phyloP scores from a whole-genome alignment of 768 basidiomycete genomes.

The Boletus reticuloceps region DNA sequence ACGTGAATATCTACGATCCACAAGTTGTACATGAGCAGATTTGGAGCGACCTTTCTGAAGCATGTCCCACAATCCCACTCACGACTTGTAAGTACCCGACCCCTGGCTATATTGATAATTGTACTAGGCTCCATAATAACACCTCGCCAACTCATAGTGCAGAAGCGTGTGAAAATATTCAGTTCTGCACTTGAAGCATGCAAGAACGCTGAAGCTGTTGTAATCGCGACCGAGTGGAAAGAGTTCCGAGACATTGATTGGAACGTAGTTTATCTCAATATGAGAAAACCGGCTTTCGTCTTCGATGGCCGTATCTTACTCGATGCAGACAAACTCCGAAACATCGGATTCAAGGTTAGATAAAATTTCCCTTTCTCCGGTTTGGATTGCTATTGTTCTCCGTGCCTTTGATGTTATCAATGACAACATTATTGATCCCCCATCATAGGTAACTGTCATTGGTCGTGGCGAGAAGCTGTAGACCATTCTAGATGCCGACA shows the following conservation, averaged over 20 bases:
- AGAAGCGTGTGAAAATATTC: conserved; percentile 83
- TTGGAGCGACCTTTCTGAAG: conserved; percentile 75
- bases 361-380: not conserved
- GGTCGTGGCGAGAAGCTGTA: conserved; percentile 51
- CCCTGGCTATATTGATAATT: not conserved
- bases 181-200: conserved; percentile 83
- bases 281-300: conserved; percentile 99
- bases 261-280: conserved; percentile 76
- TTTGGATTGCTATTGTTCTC: not conserved
- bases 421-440: conserved; percentile 1
- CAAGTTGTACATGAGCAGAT: conserved; percentile 85
- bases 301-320: conserved; percentile 92
- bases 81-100: conserved; percentile 56
- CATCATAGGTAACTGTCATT: conserved; percentile 52
- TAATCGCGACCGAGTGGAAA: conserved; percentile 97
- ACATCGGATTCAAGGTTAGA: conserved; percentile 86
- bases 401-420: conserved; percentile 4
- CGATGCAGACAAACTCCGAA: conserved; percentile 71
- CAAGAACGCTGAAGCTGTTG: conserved; percentile 85
- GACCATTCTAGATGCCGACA: conserved; percentile 40
- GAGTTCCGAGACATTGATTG: conserved; percentile 95
- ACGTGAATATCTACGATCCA: conserved; percentile 89
- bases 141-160: conserved; percentile 48
- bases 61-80: conserved; percentile 58
- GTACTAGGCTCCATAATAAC: not conserved